phyloP scores from a whole-genome alignment of 73 alveolate genomes.

The Paramecium bursaria region DNA sequence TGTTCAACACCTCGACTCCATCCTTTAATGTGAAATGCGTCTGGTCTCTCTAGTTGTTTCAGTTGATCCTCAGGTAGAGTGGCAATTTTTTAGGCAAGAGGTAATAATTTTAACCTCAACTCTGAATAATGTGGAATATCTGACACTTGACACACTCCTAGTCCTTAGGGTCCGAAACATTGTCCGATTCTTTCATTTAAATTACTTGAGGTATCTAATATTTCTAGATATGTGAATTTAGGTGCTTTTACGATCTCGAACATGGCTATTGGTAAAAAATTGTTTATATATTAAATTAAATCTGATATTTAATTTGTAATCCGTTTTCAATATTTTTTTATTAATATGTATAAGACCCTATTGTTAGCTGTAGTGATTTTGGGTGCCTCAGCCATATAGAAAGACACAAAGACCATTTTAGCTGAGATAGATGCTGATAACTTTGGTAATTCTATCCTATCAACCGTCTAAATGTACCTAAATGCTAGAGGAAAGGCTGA shows the following conservation, averaged over 20 bases:
- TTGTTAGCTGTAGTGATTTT: constrained; percentile 27
- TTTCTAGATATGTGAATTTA: constrained; percentile 18
- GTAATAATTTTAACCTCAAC: constrained; percentile 72
- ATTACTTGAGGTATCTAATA: constrained; percentile 26
- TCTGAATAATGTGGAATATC: constrained; percentile 74
- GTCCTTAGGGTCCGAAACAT: constrained; percentile 77
- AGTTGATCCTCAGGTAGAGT: constrained; percentile 68
- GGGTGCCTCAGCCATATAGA: not conserved
- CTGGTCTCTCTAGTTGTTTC: constrained; percentile 73
- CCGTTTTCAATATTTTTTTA: constrained; percentile 49
- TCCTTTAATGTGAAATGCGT: constrained; percentile 73
- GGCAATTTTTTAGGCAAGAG: constrained; percentile 76
- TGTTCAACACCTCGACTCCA: constrained; percentile 89
- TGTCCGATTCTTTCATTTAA: constrained; percentile 72
- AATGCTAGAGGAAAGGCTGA: constrained; percentile 57
- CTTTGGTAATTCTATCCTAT: constrained; percentile 45
- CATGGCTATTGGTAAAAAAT: not conserved
- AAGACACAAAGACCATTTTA: constrained; percentile 51
- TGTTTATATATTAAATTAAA: too few species aligned
- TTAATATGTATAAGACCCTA: constrained; percentile 27
- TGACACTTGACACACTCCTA: constrained; percentile 74
- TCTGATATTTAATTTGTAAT: not conserved
- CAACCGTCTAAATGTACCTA: constrained; percentile 54
- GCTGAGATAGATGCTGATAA: constrained; percentile 63
- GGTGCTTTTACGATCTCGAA: constrained; percentile 24